These are phyloP conservation scores for Coemansia sp. DNA, from an alignment of 192 early-diverging fungal species.

Conservation along the genomic window DNA sequence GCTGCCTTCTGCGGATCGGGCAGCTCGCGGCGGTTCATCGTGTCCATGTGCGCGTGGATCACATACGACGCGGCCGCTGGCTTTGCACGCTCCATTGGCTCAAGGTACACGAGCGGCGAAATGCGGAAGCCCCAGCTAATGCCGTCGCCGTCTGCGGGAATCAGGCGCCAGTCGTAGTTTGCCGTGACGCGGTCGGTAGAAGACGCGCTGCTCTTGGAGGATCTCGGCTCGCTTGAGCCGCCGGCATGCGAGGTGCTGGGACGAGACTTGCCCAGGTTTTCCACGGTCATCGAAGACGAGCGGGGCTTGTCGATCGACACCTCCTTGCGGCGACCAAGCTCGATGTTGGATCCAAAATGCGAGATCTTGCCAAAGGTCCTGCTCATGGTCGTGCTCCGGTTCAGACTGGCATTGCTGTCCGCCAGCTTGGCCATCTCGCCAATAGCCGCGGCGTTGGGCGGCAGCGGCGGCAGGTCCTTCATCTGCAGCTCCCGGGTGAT, in stretches of 20 bases:
- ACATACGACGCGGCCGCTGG: constrained; percentile 23
- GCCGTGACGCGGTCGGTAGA: constrained; percentile 17
- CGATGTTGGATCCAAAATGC: constrained; percentile 46
- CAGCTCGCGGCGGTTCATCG: constrained; percentile 40
- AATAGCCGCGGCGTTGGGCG: constrained; percentile 38
- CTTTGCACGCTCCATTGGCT: constrained; percentile 35
- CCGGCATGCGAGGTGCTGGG: constrained; percentile 20
- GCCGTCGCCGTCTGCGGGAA: constrained; percentile 26
- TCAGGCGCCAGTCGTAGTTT: constrained; percentile 34
- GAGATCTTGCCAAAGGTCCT: constrained; percentile 24
- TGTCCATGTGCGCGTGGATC: constrained; percentile 42
- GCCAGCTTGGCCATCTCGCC: constrained; percentile 13
- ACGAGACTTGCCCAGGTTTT: constrained; percentile 15
- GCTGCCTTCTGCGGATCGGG: constrained; percentile 19
- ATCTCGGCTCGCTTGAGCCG: constrained; percentile 28
- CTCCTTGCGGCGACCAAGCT: constrained; percentile 34
- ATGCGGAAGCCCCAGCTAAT: constrained; percentile 41
- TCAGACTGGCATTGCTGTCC: neutral
- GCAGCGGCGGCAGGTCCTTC: constrained; percentile 52
- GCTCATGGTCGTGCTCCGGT: constrained; percentile 7
- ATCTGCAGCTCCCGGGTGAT: constrained; percentile 42
- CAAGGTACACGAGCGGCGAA: constrained; percentile 34
- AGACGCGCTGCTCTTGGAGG: constrained; percentile 10
- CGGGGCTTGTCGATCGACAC: constrained; percentile 39
- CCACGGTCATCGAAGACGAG: constrained; percentile 35